Base-by-base conservation (phyloP, 495 filamentous ascomycete species). In the Tuber indicum region DNA sequence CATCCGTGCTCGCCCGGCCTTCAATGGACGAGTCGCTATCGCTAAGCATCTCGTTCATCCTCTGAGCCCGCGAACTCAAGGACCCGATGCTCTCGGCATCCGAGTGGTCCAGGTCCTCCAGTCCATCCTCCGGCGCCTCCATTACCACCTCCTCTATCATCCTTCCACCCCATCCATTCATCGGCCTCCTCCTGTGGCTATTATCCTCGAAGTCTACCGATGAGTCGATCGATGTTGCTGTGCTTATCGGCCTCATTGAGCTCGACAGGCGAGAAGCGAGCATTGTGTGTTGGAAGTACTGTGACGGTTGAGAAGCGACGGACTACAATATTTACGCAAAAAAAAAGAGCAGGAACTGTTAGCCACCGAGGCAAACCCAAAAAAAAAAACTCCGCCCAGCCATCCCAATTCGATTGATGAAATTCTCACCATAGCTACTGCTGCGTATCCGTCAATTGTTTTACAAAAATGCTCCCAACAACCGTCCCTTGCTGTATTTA, bases 81-180 rank as follows among this genome's bases (percentile, higher is more conserved):
- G 74, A 82, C 19, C 76, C 77, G 36, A 83, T 84, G 77, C 82
- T 83, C 82, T 83, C 82, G 14, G 82, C 82, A n/a, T 83, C 82
- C n/a, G 81, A 83, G 47, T 80, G 77, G n/a, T 80, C 78, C 3
- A 75, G 75, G 12, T 83, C 82, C 45, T 77, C 76, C 32, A 17
- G 21, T 21, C 70, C 77, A 3, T 83, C 81, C 7, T 76, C 78
- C 72, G 77, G 72, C 66, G 62, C 73, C 81, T 80, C 76, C 76
- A 82, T 73, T 26, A 82, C 79, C 16, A 75, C 76, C n/a, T 78
- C 74, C 69, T 83, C 79, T 12, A 66, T 36, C 26, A 66, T 32
- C 26, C 81, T 77, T 71, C 77, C 72, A 41, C 79, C 79, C 82
- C 82, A 83, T n/a, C 81, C 81, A 76, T 77, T 79, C 72, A 75